Base-by-base conservation (phyloP, 371 early-diverging fungal species). In the Blastocladiella emersonii region DNA sequence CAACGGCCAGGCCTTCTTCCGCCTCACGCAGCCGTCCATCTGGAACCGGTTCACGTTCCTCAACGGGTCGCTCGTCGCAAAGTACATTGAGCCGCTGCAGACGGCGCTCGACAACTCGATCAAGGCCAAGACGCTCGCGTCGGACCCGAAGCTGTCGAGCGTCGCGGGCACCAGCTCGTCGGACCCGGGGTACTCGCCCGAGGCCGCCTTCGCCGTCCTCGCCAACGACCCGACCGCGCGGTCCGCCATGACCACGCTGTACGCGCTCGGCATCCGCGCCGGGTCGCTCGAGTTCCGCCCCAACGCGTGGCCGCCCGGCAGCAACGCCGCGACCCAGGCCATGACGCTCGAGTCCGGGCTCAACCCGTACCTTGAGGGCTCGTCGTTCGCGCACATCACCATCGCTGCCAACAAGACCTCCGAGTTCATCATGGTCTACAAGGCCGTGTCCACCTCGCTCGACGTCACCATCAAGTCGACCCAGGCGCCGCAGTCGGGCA, bases 1-100 rank as follows among this genome's bases (percentile, higher is more conserved):
- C 32, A 59, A 59, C 21, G 59, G 59, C 37, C 13, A 34, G 12
- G 37, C 3, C 8, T 37, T 59, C 10, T 59, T 35, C 32, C 36
- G 44, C 19, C 23, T 37, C 27, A 34, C 41, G 25, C 30, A 15
- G 37, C 59, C 59, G 12, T 25, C 27, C 17, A 59, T 59, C 32
- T 59, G 59, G 59, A 59, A 59, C 43, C 59, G 59, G 37, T 59
- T 59, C 43, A 59, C 59, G 15, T 37, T 59, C 59, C 17, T 51
- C 30, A 15, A 12, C 30, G 32, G 23, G 30, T n/a, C n/a, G n/a
- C n/a, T n/a, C n/a, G n/a, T n/a, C n/a, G n/a, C n/a, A n/a, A 25
- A 32, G 30, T 13, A 27, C 27, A 19, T 51, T 3, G 17, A 3
- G 19, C 10, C 45, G 19, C 23, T 19, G 19, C 3, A 3, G 45